A percentile compares a stretch with the other conserved stretches of the same genome.
Conservation (phyloP, 2,329 filamentous ascomycete genomes). For the Apiospora hydei region DNA sequence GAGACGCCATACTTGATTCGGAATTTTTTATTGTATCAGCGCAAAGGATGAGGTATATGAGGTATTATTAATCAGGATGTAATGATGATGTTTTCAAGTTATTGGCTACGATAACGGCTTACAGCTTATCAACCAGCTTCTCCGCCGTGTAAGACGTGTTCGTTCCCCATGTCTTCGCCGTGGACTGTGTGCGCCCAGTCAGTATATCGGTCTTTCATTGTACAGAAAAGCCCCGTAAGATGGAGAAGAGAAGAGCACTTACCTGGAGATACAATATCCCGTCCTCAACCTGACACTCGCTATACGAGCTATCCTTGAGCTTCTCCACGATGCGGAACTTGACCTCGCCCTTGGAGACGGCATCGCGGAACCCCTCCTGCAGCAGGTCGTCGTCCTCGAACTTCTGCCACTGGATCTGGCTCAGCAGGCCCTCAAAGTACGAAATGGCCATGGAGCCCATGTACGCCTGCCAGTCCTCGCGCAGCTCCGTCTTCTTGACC, state of each 20-base stretch:
- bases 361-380: constrained; percentile 56
- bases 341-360: constrained; percentile 50
- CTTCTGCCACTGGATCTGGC: constrained; percentile 51
- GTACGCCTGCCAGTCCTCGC: constrained; percentile 51
- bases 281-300: constrained; percentile 56
- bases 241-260: constrained; percentile 29
- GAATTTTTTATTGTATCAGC: neutral
- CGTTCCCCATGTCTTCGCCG: constrained; percentile 33
- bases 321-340: constrained; percentile 56
- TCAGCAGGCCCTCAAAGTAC: constrained; percentile 55
- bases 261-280: constrained; percentile 60
- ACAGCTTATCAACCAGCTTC: constrained; percentile 38
- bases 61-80: neutral
- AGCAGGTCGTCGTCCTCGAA: constrained; percentile 58
- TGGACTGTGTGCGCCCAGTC: constrained; percentile 31
- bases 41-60: neutral
- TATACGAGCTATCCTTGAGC: constrained; percentile 49
- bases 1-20: neutral
- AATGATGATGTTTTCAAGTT: neutral
- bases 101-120: constrained; percentile 18
- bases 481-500: constrained; percentile 39
- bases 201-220: neutral
- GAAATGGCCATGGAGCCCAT: constrained; percentile 48
- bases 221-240: neutral
- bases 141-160: constrained; percentile 34